Base-by-base conservation (phyloP, 495 filamentous ascomycete species). In the Letharia columbiana region DNA sequence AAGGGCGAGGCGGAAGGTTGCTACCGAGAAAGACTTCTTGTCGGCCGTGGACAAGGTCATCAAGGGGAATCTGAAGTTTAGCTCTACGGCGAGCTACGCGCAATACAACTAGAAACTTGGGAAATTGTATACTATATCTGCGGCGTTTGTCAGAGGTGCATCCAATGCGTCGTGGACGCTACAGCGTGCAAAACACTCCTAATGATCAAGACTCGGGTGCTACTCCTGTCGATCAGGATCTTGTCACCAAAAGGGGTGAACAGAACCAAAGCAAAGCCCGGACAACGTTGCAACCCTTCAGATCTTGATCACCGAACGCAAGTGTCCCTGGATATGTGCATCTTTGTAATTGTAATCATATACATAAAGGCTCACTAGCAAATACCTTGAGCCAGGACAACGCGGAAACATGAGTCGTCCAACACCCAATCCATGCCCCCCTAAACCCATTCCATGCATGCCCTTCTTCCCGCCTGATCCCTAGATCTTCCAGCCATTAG, bases 41-140 rank as follows among this genome's bases (percentile, higher is more conserved):
- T 89, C 89, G 28, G 92, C 93, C 20, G 94, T 98, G 66, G 94
- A 98, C 80, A 98, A 98, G 86, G 94, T 98, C 63, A 98, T 98
- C 79, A 97, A 97, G 86, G 92, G 91, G 67, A 96, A 96, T 77
- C 80, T 96, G 75, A 98, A 98, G 84, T 98, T 98, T 83, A 98
- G 96, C 84, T 96, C 91, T 64, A 98, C 94, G 63, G 94, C 95
- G 35, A 92, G 91, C 64, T 98, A 98, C 80, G 95, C 95, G 86
- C 94, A 98, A 77, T 98, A 98, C 83, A 98, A 98, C 78, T 98
- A 66, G 35, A 15, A 5, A 18, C 11, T 17, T 11, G 31, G 40
- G 33, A 61, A 35, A 11, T 41, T 61, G 60, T 61, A 61, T 61
- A 47, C 23, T 61, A 33, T 17, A 31, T 35, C 41, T 61, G 40